Percentiles rank a stretch among this genome's conserved stretches.
phyloP scores from a whole-genome alignment of 2,329 filamentous ascomycete species.

The Malbranchea zuffiana region DNA sequence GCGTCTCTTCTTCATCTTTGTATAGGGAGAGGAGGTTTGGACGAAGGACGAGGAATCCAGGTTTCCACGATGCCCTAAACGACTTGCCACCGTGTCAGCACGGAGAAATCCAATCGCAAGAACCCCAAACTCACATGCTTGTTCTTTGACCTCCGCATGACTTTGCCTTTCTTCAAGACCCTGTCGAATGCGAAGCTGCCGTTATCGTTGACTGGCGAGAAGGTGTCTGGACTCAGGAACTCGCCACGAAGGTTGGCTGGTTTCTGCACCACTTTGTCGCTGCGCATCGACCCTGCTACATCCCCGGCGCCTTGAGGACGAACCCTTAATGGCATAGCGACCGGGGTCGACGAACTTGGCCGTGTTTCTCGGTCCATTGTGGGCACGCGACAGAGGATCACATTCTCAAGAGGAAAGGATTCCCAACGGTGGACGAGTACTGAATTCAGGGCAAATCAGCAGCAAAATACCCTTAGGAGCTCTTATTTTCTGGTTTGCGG shows the following conservation, averaged over 20 bases:
- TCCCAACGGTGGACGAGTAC: no score
- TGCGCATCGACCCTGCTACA: not conserved
- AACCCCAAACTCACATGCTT: constrained; percentile 57
- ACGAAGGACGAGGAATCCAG: constrained; percentile 76
- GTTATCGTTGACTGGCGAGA: constrained; percentile 84
- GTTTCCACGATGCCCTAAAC: constrained; percentile 69
- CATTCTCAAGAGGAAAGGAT: constrained; percentile 2
- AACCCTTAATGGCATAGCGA: constrained; percentile 6
- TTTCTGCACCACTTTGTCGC: constrained; percentile 3
- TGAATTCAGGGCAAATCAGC: not conserved
- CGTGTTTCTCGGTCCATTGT: constrained; percentile 4
- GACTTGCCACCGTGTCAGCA: constrained; percentile 18
- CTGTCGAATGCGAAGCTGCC: constrained; percentile 94
- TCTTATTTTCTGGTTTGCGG: no score
- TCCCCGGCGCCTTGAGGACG: constrained; percentile 1
- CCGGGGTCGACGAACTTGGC: not conserved
- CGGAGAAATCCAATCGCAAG: not conserved
- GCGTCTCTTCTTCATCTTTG: constrained; percentile 80
- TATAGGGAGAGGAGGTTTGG: constrained; percentile 87
- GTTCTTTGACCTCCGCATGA: constrained; percentile 81
- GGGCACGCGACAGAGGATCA: not conserved
- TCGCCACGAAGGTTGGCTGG: constrained; percentile 27
- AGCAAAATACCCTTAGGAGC: no score
- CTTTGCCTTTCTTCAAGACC: constrained; percentile 77
- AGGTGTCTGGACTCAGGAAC: constrained; percentile 50